A percentile compares a stretch with the other conserved stretches of the same genome.
Conservation (phyloP, 163 green algal genomes). For the Scenedesmus sp. region DNA sequence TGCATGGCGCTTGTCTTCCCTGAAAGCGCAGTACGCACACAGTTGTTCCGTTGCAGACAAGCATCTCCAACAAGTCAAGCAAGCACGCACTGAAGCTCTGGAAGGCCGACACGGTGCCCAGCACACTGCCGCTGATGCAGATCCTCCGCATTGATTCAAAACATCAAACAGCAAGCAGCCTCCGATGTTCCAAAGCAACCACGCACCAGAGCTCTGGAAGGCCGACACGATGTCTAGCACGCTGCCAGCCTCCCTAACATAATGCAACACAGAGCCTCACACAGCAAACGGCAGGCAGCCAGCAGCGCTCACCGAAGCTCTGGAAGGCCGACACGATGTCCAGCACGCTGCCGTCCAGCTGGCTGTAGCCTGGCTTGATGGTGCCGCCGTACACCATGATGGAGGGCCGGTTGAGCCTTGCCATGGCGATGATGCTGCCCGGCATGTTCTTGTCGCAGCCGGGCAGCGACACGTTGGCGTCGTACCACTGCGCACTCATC, state of each 20-base stretch:
- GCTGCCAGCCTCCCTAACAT: not conserved
- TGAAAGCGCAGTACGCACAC: too few species aligned
- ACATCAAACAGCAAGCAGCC: constrained; percentile 93
- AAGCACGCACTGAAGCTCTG: constrained; percentile 86
- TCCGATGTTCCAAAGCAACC: constrained; percentile 94
- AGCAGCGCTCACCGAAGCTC: constrained; percentile 81
- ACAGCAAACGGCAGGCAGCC: not conserved
- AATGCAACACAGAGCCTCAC: not conserved
- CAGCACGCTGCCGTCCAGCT: constrained; percentile 68
- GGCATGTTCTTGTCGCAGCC: constrained; percentile 99
- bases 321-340: constrained; percentile 99
- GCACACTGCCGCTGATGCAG: constrained; percentile 55
- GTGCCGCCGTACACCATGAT: constrained; percentile 99
- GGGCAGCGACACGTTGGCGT: constrained; percentile 96
- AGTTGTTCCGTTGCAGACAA: not conserved
- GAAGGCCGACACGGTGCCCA: constrained; percentile 98
- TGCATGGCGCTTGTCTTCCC: too few species aligned
- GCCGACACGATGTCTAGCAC: not conserved
- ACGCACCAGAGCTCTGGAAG: not conserved
- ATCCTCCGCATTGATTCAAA: not conserved
- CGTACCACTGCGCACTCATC: constrained; percentile 97
- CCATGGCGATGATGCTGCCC: constrained; percentile 97
- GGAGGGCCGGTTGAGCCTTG: constrained; percentile 90
- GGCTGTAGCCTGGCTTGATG: constrained; percentile 90
- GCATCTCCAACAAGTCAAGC: not conserved